A percentile compares a stretch with the other conserved stretches of the same genome.
Evolutionary conservation across 305 asterid genomes (phyloP).

Genomic region (Coffea humblotiana): DNA sequence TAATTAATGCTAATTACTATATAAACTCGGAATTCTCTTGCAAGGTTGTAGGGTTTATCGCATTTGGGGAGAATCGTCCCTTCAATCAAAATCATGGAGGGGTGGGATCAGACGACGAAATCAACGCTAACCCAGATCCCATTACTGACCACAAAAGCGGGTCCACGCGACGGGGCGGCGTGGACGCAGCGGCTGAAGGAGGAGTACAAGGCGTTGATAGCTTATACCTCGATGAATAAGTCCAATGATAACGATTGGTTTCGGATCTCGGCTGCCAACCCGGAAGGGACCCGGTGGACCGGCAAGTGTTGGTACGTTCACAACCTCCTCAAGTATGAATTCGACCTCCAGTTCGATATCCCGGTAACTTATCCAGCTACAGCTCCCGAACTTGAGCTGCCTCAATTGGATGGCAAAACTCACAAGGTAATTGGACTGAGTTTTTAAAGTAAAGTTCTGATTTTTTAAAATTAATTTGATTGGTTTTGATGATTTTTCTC

Average conservation of each 20-base stretch:
- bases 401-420: slow-evolving; percentile 87
- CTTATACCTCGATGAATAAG: slow-evolving; percentile 89
- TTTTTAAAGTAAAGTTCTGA: background rate
- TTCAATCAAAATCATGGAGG: slow-evolving; percentile 50
- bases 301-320: slow-evolving; percentile 95
- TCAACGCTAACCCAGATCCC: slow-evolving; percentile 84
- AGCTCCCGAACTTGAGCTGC: slow-evolving; percentile 88
- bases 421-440: slow-evolving; percentile 54
- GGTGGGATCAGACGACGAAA: slow-evolving; percentile 90
- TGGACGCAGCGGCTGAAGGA: slow-evolving; percentile 93
- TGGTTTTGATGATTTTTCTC: background rate
- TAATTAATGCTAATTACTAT: slow-evolving; percentile 2
- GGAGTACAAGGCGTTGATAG: slow-evolving; percentile 77
- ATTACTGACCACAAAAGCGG: slow-evolving; percentile 69
- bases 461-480: background rate
- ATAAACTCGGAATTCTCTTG: background rate
- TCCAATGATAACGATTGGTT: slow-evolving; percentile 93
- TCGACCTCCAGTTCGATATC: slow-evolving; percentile 86
- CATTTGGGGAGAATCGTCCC: background rate
- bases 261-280: slow-evolving; percentile 80
- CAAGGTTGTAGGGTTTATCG: background rate
- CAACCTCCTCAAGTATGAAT: slow-evolving; percentile 82
- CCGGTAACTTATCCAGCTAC: slow-evolving; percentile 98
- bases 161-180: slow-evolving; percentile 83
- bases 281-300: slow-evolving; percentile 93